Percentiles rank a stretch among this genome's conserved stretches.
Evolutionary conservation across 2,329 filamentous ascomycete genomes (phyloP).

Genomic region (Diplodia mutila): DNA sequence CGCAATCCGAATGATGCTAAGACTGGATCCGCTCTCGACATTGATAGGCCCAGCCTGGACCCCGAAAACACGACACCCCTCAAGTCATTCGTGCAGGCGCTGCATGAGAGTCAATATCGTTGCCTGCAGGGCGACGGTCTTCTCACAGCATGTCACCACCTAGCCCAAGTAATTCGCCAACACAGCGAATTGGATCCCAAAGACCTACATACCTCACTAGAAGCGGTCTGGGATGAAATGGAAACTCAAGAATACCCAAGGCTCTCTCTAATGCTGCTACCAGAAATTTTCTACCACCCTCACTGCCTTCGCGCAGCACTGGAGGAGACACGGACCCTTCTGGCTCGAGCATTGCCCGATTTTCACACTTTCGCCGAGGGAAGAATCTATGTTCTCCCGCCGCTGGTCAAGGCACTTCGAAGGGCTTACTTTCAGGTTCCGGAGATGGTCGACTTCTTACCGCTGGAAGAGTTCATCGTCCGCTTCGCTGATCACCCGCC

Average conservation of each 20-base stretch:
- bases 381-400: slow-evolving; percentile 41
- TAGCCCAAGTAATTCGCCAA: slow-evolving; percentile 31
- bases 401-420: slow-evolving; percentile 37
- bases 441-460: slow-evolving; percentile 37
- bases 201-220: slow-evolving; percentile 34
- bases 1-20: background rate
- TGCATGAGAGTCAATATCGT: slow-evolving; percentile 36
- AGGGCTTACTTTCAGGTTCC: slow-evolving; percentile 37
- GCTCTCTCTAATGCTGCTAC: slow-evolving; percentile 42
- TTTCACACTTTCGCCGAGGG: slow-evolving; percentile 39
- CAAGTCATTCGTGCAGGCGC: slow-evolving; percentile 32
- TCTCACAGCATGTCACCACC: slow-evolving; percentile 33
- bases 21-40: background rate
- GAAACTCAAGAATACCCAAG: slow-evolving; percentile 54
- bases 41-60: background rate
- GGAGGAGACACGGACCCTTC: slow-evolving; percentile 26
- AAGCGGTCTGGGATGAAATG: slow-evolving; percentile 52
- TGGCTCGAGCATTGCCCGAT: slow-evolving; percentile 34
- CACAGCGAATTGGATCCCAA: slow-evolving; percentile 6
- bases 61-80: slow-evolving; percentile 27
- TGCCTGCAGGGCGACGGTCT: slow-evolving; percentile 39
- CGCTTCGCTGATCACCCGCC: slow-evolving; percentile 48
- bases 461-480: slow-evolving; percentile 46
- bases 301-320: slow-evolving; percentile 33
- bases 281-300: slow-evolving; percentile 44